These are phyloP conservation scores for Pythium phragmiticola DNA, from an alignment of 352 stramenopile species.

Conservation along the genomic window DNA sequence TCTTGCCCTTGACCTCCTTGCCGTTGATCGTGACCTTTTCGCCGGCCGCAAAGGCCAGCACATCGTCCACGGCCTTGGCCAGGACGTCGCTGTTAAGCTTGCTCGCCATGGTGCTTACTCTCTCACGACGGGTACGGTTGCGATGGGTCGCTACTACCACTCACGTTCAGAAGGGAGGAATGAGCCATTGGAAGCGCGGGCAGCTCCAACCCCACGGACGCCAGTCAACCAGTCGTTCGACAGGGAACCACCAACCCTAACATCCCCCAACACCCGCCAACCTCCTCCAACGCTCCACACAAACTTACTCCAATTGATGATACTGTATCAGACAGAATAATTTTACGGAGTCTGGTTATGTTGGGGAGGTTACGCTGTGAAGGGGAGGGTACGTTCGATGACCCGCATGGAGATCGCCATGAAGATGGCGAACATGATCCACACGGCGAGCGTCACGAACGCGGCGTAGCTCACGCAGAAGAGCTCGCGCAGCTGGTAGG, in stretches of 20 bases:
- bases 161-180: slow-evolving; percentile 80
- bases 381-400: slow-evolving; percentile 2
- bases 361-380: not conserved
- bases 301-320: not conserved
- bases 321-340: slow-evolving; percentile 13
- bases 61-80: slow-evolving; percentile 94
- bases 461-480: slow-evolving; percentile 49
- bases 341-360: not conserved
- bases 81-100: slow-evolving; percentile 98
- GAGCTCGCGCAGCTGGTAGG: slow-evolving; percentile 45
- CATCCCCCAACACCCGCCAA: slow-evolving; percentile 11
- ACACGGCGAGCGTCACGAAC: slow-evolving; percentile 50
- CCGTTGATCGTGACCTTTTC: slow-evolving; percentile 92
- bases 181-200: slow-evolving; percentile 20
- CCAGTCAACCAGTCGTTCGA: slow-evolving; percentile 31
- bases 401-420: slow-evolving; percentile 12
- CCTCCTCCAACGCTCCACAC: not conserved
- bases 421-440: slow-evolving; percentile 30
- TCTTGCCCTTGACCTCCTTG: slow-evolving; percentile 97
- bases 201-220: not conserved
- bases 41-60: slow-evolving; percentile 94
- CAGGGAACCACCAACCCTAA: slow-evolving; percentile 20
- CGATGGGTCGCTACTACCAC: slow-evolving; percentile 61
- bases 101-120: slow-evolving; percentile 65
- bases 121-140: slow-evolving; percentile 14